Evolutionary conservation across 345 rosid species (phyloP).

Genomic region (Fremontodendron californicum): DNA sequence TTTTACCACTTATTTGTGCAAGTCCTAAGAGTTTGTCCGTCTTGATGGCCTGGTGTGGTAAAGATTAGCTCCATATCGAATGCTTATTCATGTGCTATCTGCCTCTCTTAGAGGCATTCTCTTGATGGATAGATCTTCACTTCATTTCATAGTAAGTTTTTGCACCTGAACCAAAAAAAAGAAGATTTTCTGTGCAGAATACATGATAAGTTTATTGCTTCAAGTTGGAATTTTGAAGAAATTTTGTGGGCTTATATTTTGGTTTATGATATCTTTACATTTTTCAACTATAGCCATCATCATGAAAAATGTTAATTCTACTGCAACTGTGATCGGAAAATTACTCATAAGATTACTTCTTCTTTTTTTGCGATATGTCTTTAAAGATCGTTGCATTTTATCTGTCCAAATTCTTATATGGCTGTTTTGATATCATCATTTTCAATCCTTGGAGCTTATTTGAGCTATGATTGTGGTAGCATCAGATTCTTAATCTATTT

Average conservation of each 20-base stretch:
- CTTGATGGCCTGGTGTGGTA: background rate
- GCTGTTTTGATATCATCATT: background rate
- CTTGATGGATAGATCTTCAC: background rate
- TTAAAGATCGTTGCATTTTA: background rate
- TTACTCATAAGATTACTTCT: background rate
- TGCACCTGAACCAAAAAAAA: background rate
- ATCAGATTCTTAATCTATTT: background rate
- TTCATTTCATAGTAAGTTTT: background rate
- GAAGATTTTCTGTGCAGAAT: background rate
- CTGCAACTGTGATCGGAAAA: background rate
- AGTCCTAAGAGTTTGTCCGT: background rate
- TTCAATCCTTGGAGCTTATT: background rate
- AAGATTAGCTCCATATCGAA: background rate
- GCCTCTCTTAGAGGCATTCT: background rate
- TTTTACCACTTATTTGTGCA: background rate
- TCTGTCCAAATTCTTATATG: background rate
- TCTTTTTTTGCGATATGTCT: background rate
- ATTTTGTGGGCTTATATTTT: background rate
- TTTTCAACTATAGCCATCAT: background rate
- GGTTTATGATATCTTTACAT: background rate
- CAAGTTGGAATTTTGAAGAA: background rate
- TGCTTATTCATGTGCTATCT: background rate
- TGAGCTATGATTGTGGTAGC: background rate
- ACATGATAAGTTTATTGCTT: background rate
- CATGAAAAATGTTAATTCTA: background rate